phyloP scores from a whole-genome alignment of 345 rosid species.

The Melaleuca quinquenervia region DNA sequence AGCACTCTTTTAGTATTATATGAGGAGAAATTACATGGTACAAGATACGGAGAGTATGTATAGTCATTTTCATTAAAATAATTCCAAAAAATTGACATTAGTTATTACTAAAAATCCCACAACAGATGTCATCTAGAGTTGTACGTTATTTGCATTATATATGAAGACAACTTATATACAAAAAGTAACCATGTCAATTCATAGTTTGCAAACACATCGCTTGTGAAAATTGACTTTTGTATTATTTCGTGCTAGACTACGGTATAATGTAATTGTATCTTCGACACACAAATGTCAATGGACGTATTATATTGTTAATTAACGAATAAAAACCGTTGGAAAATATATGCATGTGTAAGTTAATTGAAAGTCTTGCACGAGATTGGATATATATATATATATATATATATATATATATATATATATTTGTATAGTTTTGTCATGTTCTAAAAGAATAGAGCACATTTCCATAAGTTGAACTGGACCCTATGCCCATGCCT shows the following conservation, averaged over 20 bases:
- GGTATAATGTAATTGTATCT: not conserved
- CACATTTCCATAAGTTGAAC: not conserved
- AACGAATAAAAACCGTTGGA: not conserved
- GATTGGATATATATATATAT: not conserved
- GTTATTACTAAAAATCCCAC: not conserved
- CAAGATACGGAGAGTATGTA: no score
- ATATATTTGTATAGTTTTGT: not conserved
- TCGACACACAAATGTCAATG: fast-evolving
- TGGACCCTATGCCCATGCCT: no score
- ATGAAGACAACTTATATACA: not conserved
- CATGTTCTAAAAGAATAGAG: not conserved
- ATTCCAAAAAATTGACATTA: not conserved
- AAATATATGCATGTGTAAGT: no score
- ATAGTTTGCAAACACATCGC: fast-evolving
- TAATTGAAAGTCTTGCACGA: no score
- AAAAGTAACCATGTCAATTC: not conserved
- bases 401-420: no score
- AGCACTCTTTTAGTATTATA: not conserved
- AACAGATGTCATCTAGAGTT: not conserved
- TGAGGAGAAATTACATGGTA: no score
- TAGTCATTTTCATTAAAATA: no score
- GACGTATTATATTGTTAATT: not conserved
- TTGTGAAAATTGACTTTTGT: not conserved
- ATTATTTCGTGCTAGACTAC: not conserved
- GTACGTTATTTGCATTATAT: not conserved